A percentile compares a stretch with the other conserved stretches of the same genome.
These are phyloP conservation scores for Kluyveromyces wickerhamii DNA, from an alignment of 805 yeast genomes.

Conservation along the genomic window DNA sequence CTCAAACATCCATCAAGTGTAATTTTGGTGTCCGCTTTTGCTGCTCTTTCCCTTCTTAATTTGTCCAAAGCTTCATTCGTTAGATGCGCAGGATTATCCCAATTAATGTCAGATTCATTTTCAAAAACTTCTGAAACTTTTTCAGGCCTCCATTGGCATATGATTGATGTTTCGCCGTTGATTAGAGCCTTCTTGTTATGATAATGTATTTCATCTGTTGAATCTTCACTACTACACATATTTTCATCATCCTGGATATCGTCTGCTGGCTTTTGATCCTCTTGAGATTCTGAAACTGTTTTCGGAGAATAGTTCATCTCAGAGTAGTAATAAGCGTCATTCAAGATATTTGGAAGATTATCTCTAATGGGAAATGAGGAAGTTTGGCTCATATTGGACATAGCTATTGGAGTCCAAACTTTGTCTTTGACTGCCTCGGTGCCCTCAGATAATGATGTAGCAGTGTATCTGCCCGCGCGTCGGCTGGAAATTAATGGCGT, in stretches of 20 bases:
- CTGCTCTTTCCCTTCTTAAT: constrained; percentile 29
- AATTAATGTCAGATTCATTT: constrained; percentile 43
- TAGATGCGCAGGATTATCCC: constrained; percentile 44
- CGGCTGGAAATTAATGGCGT: neutral
- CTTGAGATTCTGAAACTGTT: neutral
- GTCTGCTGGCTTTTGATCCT: neutral
- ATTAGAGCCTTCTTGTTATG: neutral
- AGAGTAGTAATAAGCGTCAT: constrained; percentile 21
- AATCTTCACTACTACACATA: neutral
- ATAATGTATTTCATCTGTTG: neutral
- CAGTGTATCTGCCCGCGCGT: neutral
- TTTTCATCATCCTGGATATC: neutral
- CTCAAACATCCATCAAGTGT: constrained; percentile 68
- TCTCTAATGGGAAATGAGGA: constrained; percentile 14
- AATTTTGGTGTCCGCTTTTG: constrained; percentile 33
- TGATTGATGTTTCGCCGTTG: constrained; percentile 29
- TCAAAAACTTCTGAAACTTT: constrained; percentile 46
- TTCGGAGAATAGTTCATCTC: neutral
- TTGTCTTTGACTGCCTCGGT: neutral
- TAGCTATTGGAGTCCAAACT: constrained; percentile 17
- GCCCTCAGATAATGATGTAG: neutral
- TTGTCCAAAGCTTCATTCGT: constrained; percentile 49
- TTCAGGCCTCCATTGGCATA: constrained; percentile 61
- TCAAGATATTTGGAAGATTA: constrained; percentile 11
- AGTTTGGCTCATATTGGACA: constrained; percentile 12